Conservation (phyloP, 2,329 filamentous ascomycete genomes). For the Byssoonygena ceratinophila region DNA sequence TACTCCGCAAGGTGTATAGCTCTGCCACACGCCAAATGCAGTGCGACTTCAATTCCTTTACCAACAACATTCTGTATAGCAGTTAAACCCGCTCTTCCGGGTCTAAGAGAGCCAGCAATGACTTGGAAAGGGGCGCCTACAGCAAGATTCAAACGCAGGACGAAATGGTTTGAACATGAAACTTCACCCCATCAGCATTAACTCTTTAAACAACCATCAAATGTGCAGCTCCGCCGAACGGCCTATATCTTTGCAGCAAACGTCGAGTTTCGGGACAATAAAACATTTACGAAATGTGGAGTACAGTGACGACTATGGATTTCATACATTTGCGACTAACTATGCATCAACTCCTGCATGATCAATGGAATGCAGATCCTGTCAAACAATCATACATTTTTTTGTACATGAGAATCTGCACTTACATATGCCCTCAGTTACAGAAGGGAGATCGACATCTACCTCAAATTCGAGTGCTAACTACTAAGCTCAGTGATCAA, state of each 20-base stretch:
- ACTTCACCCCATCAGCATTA: neutral
- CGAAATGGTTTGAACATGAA: neutral
- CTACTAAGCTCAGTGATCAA: too few species aligned
- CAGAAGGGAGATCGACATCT: neutral
- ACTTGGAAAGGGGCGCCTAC: constrained; percentile 8
- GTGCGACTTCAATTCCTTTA: constrained; percentile 6
- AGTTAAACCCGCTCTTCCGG: neutral
- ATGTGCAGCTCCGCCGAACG: too few species aligned
- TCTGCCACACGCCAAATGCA: constrained; percentile 5
- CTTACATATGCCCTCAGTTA: neutral
- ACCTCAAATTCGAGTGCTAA: neutral
- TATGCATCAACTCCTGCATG: constrained; percentile 7
- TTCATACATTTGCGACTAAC: neutral
- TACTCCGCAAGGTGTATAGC: neutral
- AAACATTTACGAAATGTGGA: too few species aligned
- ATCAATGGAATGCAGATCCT: constrained; percentile 10
- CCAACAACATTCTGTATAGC: constrained; percentile 1
- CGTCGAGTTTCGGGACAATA: neutral
- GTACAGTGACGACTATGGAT: too few species aligned
- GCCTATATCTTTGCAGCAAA: neutral
- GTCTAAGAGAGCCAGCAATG: neutral
- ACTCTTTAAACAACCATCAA: too few species aligned
- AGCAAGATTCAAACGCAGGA: neutral
- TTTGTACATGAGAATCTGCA: neutral
- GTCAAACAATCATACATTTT: constrained; percentile 1